Evolutionary conservation across 2,329 filamentous ascomycete species (phyloP), one percentile per base, ranked within the genome.

Genomic region (Alternaria arbusti): DNA sequence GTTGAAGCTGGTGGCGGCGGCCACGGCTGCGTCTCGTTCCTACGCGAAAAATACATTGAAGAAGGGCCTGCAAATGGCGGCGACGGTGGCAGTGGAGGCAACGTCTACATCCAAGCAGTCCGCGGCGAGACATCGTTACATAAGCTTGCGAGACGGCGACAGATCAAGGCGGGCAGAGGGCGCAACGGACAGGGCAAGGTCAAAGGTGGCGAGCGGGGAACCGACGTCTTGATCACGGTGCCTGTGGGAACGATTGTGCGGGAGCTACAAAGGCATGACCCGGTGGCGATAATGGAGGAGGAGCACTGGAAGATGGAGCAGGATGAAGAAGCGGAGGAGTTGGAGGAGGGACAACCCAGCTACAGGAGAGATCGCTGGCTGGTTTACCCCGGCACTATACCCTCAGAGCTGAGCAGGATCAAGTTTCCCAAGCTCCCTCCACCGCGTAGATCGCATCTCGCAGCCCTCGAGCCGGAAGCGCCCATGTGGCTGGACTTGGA

Each of bases 31-130:
- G 93, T 98, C 54, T 96, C 96, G 0, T 99, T 98, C 78, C 83
- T 96, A 46, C 90, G 95, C 20, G 96, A 99, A 74, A 95, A 95
- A 67, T 98, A 92, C 80, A 86, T 97, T 28, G 88, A 90, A 47
- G 90, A 97, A 68, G 96, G 96, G 0, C 96, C 96, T 11, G 89
- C 96, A 10, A 98, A 99, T 79, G 96, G 96, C 52, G 96, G 96
- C 63, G 94, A 99, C 77, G 96, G 96, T 45, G 96, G 96, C 5
- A 91, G 89, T 59, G 96, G 96, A 65, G 96, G 96, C 43, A 96
- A 91, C 73, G 85, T 99, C 69, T 98, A 97, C 79, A 96, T 99
- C 61, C 95, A 98, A 81, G 94, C 96, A 8, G 89, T 97, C 2
- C 89, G 91, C 58, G 93, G 94, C 63, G 92, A 98, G 80, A 98